Base-by-base conservation (phyloP, 805 yeast genomes). In the Saccharomycopsis babjevae region DNA sequence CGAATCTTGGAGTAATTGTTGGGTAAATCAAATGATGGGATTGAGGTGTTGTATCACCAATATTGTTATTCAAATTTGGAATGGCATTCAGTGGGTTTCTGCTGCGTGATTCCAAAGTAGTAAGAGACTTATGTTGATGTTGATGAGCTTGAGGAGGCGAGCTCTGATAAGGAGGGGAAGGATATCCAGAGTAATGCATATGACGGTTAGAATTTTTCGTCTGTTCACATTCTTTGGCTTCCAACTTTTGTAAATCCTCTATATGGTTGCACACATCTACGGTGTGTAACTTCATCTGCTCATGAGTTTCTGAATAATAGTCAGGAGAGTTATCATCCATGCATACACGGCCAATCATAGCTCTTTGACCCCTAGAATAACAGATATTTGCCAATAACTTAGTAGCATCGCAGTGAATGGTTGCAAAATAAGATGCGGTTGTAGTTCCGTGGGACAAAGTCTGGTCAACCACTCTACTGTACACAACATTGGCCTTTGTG, bases 301-400 rank as follows among this genome's bases (percentile, higher is more conserved):
- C 80, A 5, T 76, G 68, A 6, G 83, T 74, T 67, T 89, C 92
- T 52, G 76, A 70, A 71, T 89, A 83, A 69, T 82, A 86, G 36
- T 81, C 86, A 0, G 94, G 96, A 0, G 89, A 82, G 73, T 89
- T 85, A 63, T 82, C 80, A 69, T 91, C 86, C 98, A 94, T 94
- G 70, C 98, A 94, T 22, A 90, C 96, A 67, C 93, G 86, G 3
- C 99, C 99, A 43, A 94, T 83, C 59, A 88, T 79, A 0, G 97
- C 97, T 63, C 97, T 77, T 72, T 92, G 98, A 43, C 97, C 96
- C 36, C 74, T 66, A 46, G 75, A 63, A 13, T 84, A 73, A 40
- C 93, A 83, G 16, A 87, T 70, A 62, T 86, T 87, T 1, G 96
- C 96, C 68, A 94, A 80, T 42, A 86, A 67, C 58, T 85, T 85